These are phyloP conservation scores for Russula ochroleuca DNA, from an alignment of 768 basidiomycete genomes.

Conservation along the genomic window DNA sequence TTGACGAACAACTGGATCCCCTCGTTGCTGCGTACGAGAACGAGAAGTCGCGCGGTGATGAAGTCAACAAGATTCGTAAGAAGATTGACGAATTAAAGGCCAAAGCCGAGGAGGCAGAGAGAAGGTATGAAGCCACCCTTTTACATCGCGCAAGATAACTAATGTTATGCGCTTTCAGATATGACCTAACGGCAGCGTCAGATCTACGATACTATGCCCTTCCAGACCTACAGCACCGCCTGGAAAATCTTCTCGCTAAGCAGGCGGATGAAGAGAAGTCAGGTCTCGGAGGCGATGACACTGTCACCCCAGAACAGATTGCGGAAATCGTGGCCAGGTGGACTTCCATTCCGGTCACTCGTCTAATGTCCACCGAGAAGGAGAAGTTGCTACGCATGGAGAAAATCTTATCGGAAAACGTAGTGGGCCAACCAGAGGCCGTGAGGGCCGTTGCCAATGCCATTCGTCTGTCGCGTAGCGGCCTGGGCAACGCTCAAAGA, in stretches of 20 bases:
- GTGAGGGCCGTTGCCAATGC: slow-evolving; percentile 93
- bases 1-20: slow-evolving; percentile 80
- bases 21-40: slow-evolving; percentile 83
- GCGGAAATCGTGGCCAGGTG: slow-evolving; percentile 91
- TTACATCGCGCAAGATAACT: slow-evolving; percentile 14
- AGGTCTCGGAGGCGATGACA: slow-evolving; percentile 52
- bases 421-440: slow-evolving; percentile 89
- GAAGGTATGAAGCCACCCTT: slow-evolving; percentile 45
- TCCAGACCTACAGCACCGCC: slow-evolving; percentile 74
- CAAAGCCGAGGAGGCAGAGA: slow-evolving; percentile 90
- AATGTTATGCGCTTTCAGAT: slow-evolving; percentile 12
- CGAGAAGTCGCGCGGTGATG: slow-evolving; percentile 77
- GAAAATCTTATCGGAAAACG: slow-evolving; percentile 65
- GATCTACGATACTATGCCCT: slow-evolving; percentile 91
- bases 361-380: slow-evolving; percentile 82
- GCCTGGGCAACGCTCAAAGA: slow-evolving; percentile 81
- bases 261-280: slow-evolving; percentile 68
- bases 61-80: slow-evolving; percentile 68
- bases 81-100: slow-evolving; percentile 88
- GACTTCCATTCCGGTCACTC: slow-evolving; percentile 89
- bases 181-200: slow-evolving; percentile 69
- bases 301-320: slow-evolving; percentile 84
- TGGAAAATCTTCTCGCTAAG: slow-evolving; percentile 66
- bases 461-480: slow-evolving; percentile 86
- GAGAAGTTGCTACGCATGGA: slow-evolving; percentile 89